Base-by-base conservation (phyloP, 768 basidiomycete species). In the Leucogyrophana mollusca region DNA sequence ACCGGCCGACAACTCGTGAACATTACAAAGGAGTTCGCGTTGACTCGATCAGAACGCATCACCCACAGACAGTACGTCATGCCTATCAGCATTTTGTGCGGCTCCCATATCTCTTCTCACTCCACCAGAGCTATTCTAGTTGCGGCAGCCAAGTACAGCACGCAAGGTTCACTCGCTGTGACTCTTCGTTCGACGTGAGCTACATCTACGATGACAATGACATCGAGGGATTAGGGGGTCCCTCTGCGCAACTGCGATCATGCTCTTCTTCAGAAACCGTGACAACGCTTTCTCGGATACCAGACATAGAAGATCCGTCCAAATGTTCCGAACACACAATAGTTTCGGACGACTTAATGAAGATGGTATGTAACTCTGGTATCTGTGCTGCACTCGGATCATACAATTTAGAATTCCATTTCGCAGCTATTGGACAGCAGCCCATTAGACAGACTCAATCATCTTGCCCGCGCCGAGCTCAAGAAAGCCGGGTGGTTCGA, bases 401-500 rank as follows among this genome's bases (percentile, higher is more conserved):
- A 7, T 37, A 30, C 13, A 30, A 21, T 37, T 37, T 37, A 37
- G 9, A 56, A 27, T 4, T 39, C 10, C 20, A 39, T 14, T 11
- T 11, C 8, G 11, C 41, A 64, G 61, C 24, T 66, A 43, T 33
- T 50, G 46, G 50, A 46, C 2, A 49, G 44, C 23, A 64, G 62
- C 46, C 62, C 64, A 3, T 34, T 64, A 42, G 62, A 64, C 37
- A 61, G 62, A 10, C 59, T 64, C 1, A 61, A 63, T 32, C 54
- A 53, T 2, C 37, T 63, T 41, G 62, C 64, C 2, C 50, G 62
- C 23, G 52, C 51, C 36, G 64, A 63, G 21, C 34, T 63, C 8
- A 65, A 63, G 50, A 65, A 56, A 34, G 53, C 58, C 4, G 64
- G 64, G 17, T 63, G 62, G 62, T 50, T 63, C 4, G 61, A 63